A percentile compares a stretch with the other conserved stretches of the same genome.
Evolutionary conservation across 2,329 filamentous ascomycete species (phyloP).

Genomic region (Periconia sp.): DNA sequence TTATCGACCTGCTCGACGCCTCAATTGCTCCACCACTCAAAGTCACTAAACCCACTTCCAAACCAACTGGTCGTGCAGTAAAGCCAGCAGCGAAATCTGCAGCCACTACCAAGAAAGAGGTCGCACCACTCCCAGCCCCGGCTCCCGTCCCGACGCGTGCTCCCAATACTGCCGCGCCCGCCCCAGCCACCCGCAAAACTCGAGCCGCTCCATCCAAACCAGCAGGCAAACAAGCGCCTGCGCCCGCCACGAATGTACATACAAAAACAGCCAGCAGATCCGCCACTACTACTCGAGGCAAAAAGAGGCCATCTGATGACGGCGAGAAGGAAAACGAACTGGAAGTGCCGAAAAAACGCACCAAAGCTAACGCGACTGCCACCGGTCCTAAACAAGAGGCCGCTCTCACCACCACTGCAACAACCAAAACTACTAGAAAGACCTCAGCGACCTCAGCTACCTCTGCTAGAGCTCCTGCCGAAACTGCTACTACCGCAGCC

Average conservation of each 20-base stretch:
- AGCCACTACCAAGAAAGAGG: constrained; percentile 13
- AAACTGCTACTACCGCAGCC: not conserved
- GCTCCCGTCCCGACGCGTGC: constrained; percentile 1
- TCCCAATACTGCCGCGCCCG: not conserved
- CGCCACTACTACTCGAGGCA: constrained; percentile 7
- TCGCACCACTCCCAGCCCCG: not conserved
- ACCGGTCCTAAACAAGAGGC: not conserved
- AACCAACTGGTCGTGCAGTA: not conserved
- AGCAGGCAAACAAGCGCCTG: not conserved
- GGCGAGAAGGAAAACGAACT: constrained; percentile 12
- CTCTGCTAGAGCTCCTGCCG: not conserved
- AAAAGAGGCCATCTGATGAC: constrained; percentile 10
- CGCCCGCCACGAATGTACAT: not conserved
- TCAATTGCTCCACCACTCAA: constrained; percentile 3
- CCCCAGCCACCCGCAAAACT: constrained; percentile 6
- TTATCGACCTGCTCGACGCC: constrained; percentile 71
- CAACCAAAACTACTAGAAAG: not conserved
- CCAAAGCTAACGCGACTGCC: constrained; percentile 2
- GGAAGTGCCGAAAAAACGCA: constrained; percentile 6
- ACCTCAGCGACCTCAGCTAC: not conserved
- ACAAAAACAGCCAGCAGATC: constrained; percentile 1
- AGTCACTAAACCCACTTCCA: constrained; percentile 9
- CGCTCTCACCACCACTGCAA: not conserved
- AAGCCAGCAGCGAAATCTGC: constrained; percentile 1
- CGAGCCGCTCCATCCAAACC: constrained; percentile 2